Evolutionary conservation across 176 grass and related monocot species (phyloP).

Genomic region (Phoenix roebelenii): DNA sequence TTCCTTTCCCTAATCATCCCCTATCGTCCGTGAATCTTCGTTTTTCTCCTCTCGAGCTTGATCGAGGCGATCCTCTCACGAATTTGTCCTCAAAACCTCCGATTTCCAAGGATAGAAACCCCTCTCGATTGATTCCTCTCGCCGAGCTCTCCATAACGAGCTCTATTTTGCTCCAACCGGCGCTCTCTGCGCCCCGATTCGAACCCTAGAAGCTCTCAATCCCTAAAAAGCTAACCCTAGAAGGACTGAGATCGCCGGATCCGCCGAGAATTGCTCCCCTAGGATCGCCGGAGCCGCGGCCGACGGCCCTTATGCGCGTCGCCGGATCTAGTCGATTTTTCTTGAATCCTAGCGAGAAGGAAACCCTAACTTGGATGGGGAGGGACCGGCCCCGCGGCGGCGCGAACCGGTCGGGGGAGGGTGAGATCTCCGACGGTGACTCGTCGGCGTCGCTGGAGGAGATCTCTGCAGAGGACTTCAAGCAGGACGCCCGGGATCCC

Average conservation of each 20-base stretch:
- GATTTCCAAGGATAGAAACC: slow-evolving; percentile 1
- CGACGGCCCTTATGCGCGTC: slow-evolving; percentile 12
- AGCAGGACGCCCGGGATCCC: background rate
- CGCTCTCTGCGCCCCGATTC: slow-evolving; percentile 13
- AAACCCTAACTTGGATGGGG: slow-evolving; percentile 21
- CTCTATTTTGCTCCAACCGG: slow-evolving; percentile 13
- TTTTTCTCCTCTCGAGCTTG: background rate
- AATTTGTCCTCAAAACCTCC: background rate
- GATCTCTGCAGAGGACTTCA: slow-evolving; percentile 63
- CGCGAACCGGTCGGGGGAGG: slow-evolving; percentile 19
- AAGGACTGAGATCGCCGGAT: background rate
- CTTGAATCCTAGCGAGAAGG: slow-evolving; percentile 18
- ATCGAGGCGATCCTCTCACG: background rate
- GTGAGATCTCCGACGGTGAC: slow-evolving; percentile 52
- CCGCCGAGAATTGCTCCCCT: background rate
- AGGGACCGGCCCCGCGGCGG: background rate
- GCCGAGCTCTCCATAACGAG: slow-evolving; percentile 12
- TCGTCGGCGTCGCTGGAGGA: slow-evolving; percentile 59
- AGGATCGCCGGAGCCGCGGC: background rate
- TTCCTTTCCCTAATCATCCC: background rate
- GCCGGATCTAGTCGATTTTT: slow-evolving; percentile 20
- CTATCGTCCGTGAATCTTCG: slow-evolving; percentile 2
- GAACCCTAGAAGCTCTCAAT: slow-evolving; percentile 4
- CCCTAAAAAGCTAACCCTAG: background rate
- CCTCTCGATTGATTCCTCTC: background rate